Evolutionary conservation across 208 protist genomes (phyloP).

Genomic region (Crithidia mellificae): DNA sequence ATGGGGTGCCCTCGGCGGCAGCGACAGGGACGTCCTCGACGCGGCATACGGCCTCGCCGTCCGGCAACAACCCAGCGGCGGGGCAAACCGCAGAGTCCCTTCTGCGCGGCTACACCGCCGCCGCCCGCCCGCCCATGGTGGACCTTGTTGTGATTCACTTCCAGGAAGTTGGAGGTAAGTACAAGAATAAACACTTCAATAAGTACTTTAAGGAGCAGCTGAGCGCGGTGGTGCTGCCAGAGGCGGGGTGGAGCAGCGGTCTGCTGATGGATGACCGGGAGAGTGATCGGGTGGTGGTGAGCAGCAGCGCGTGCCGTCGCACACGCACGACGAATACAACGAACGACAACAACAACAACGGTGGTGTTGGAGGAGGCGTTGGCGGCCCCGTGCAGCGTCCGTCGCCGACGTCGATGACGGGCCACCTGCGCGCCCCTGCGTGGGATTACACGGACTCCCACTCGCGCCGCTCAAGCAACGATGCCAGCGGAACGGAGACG

Average conservation of each 20-base stretch:
- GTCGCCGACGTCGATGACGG: constrained; percentile 3
- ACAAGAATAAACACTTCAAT: constrained; percentile 57
- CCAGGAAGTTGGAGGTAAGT: constrained; percentile 84
- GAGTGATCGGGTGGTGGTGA: constrained; percentile 10
- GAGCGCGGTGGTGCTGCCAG: constrained; percentile 42
- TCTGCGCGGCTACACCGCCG: constrained; percentile 26
- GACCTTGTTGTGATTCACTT: constrained; percentile 87
- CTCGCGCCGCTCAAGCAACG: constrained; percentile 11
- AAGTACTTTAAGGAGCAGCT: constrained; percentile 51
- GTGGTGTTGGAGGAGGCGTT: no score
- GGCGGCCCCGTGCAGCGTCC: neutral
- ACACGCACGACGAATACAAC: neutral
- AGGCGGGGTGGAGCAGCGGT: constrained; percentile 77
- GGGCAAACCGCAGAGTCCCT: constrained; percentile 13
- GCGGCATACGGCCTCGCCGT: neutral
- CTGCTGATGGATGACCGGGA: constrained; percentile 68
- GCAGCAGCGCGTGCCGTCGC: constrained; percentile 19
- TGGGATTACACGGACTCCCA: constrained; percentile 9
- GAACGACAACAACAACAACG: neutral
- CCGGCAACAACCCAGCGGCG: neutral
- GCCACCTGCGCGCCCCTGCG: constrained; percentile 2
- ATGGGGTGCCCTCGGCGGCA: neutral
- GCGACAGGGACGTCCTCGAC: neutral
- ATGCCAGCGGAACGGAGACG: constrained; percentile 9
- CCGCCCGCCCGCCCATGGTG: constrained; percentile 44